phyloP scores from a whole-genome alignment of 2,329 filamentous ascomycete genomes.

The Monilinia fructicola region DNA sequence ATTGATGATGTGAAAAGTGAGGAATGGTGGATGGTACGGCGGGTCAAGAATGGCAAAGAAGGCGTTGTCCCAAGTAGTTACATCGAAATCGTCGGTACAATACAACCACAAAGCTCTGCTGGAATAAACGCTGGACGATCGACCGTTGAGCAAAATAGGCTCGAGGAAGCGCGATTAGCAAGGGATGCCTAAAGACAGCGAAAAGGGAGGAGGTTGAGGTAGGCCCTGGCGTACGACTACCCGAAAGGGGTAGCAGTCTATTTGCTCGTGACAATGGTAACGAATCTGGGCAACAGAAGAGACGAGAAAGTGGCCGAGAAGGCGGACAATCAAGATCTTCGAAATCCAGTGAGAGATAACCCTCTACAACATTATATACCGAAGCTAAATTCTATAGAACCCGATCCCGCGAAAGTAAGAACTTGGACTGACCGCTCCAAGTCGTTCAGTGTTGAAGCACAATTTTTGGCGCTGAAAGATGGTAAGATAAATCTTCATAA shows the following conservation, averaged over 20 bases:
- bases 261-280: conserved; percentile 64
- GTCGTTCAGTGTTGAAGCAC: conserved; percentile 94
- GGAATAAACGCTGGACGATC: conserved; percentile 63
- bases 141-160: conserved; percentile 70
- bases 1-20: conserved; percentile 90
- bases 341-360: conserved; percentile 67
- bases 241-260: conserved; percentile 77
- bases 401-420: conserved; percentile 77
- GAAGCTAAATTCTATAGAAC: conserved; percentile 55
- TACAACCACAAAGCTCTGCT: conserved; percentile 51
- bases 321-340: conserved; percentile 55
- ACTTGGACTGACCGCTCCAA: conserved; percentile 95
- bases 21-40: conserved; percentile 96
- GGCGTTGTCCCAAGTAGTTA: conserved; percentile 97
- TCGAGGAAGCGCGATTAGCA: conserved; percentile 80
- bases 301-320: conserved; percentile 65
- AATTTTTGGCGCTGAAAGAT: conserved; percentile 91
- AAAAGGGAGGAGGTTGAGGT: conserved; percentile 66
- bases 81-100: conserved; percentile 77
- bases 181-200: conserved; percentile 72
- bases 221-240: conserved; percentile 73
- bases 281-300: conserved; percentile 69
- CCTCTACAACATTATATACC: neutral
- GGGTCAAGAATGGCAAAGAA: conserved; percentile 88
- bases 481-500: conserved; percentile 98